Base-by-base conservation (phyloP, 1,284 basidiomycete genomes). In the Cerioporus squamosus region DNA sequence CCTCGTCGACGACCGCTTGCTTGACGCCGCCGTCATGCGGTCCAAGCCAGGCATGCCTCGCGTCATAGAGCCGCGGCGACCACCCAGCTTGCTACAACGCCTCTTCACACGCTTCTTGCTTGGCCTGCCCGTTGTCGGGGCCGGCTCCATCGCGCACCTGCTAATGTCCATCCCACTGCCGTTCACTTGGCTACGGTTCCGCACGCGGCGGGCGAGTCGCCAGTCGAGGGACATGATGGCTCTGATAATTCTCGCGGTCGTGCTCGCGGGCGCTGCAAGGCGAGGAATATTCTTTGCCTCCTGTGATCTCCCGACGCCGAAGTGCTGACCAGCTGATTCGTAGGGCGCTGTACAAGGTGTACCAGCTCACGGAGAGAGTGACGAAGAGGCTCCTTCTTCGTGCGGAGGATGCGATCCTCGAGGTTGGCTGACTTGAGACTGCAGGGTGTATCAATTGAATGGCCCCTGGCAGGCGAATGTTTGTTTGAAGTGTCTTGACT, bases 321-420 rank as follows among this genome's bases (percentile, higher is more conserved):
- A 4, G 26, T 18, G 31, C 24, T 47, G 40, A 58, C 31, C 17
- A 36, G 43, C 14, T 40, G 24, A 18, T 24, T 48, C 53, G 15
- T 62, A 93, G 90, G 67, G 87, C 90, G 10, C 67, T 93, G 29
- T 82, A 81, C 68, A 81, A 87, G 58, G 86, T 92, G 4, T 93
- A 91, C 69, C 73, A 77, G 53, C 68, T 86, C 31, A 92, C 89
- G 2, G 80, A 88, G 66, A 75, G 69, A 44, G 67, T 82, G 40
- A 82, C 87, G 2, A 82, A 85, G 68, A 79, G 83, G 20, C 53
- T 88, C n/a, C 76, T 93, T 18, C 73, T 84, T 7, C 83, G 87
- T 38, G 88, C 90, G 5, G 90, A 93, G 69, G 87, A 90, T 70
- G 86, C 85, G 2, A 92, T 93, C 57, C 75, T 93, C 43, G 91